Evolutionary conservation across 805 yeast genomes (phyloP), one percentile per base, ranked within the genome.

Genomic region (Hanseniaspora hatyaiensis): DNA sequence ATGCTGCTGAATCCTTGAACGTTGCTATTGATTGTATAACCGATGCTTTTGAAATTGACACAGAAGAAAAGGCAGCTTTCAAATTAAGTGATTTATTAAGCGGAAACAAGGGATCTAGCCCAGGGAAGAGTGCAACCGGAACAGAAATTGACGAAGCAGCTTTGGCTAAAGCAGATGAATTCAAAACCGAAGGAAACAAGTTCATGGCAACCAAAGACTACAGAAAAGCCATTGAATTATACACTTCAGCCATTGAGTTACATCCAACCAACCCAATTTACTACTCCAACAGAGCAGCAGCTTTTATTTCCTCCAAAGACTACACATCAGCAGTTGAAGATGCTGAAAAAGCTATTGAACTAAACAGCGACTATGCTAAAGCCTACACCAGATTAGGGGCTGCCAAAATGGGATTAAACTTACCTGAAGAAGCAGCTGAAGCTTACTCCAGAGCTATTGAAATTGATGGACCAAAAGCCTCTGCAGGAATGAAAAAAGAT

Each of bases 201-300:
- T 82, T 82, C 34, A 83, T 92, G 86, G 86, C 95, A 18, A 68
- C 69, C 47, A 79, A 72, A 59, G 77, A 87, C 55, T 89, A 74
- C 59, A 70, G 68, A 13, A 69, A 63, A 32, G 97, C 98, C 4
- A 72, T 86, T 46, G 74, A 71, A 20, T 77, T 80, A 54, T 92
- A 92, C 65, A 74, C 94, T 6, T 77, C 75, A 47, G 97, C 97
- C 9, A 75, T 92, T 55, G 75, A 66, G 20, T 65, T 80, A 52
- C 71, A 78, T 54, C 77, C 87, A 48, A 63, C 71, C 15, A 87
- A 86, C 62, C 87, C 88, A 15, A 84, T 92, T 18, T 92, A 80
- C 65, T 76, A 74, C 52, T 87, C 97, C 30, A 92, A 92, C 68
- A 78, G 98, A 60, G 97, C 98, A 12, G 98, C 98, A 36, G 97